Evolutionary conservation across 2,329 filamentous ascomycete species (phyloP).

Genomic region (Dactylella cylindrospora): DNA sequence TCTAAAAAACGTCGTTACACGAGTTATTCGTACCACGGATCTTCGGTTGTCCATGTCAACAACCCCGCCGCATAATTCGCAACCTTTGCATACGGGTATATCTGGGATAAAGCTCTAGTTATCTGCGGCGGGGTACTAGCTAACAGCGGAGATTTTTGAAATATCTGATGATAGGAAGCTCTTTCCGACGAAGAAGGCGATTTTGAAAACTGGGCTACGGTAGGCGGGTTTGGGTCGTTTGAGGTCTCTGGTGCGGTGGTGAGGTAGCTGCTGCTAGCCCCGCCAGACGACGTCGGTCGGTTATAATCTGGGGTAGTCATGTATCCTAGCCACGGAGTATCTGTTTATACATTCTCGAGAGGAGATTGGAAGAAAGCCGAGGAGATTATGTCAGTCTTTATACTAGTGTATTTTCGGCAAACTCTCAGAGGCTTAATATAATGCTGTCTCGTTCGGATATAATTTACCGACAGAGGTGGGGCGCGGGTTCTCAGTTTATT

Average conservation of each 20-base stretch:
- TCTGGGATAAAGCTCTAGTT: slow-evolving; percentile 90
- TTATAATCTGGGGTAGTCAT: slow-evolving; percentile 31
- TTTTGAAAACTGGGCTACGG: slow-evolving; percentile 82
- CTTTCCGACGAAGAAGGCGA: slow-evolving; percentile 73
- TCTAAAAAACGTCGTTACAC: background rate
- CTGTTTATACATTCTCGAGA: slow-evolving; percentile 30
- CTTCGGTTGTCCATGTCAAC: slow-evolving; percentile 88
- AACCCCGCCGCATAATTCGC: slow-evolving; percentile 82
- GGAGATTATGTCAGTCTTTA: no score
- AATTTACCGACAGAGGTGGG: no score
- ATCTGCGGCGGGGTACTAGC: slow-evolving; percentile 92
- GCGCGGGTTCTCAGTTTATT: no score
- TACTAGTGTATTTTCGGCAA: no score
- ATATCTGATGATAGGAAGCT: slow-evolving; percentile 82
- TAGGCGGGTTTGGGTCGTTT: slow-evolving; percentile 62
- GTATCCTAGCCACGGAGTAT: slow-evolving; percentile 43
- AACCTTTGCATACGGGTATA: slow-evolving; percentile 87
- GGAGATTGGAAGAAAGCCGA: no score
- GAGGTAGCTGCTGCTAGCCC: slow-evolving; percentile 25
- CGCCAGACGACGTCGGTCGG: slow-evolving; percentile 22
- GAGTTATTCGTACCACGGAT: slow-evolving; percentile 66
- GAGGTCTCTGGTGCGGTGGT: background rate
- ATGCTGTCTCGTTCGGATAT: no score
- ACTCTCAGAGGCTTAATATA: no score
- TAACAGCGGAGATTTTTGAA: slow-evolving; percentile 91